A percentile compares a stretch with the other conserved stretches of the same genome.
Evolutionary conservation across 2,329 filamentous ascomycete species (phyloP).

Genomic region (Trichoderma citrinoviride): DNA sequence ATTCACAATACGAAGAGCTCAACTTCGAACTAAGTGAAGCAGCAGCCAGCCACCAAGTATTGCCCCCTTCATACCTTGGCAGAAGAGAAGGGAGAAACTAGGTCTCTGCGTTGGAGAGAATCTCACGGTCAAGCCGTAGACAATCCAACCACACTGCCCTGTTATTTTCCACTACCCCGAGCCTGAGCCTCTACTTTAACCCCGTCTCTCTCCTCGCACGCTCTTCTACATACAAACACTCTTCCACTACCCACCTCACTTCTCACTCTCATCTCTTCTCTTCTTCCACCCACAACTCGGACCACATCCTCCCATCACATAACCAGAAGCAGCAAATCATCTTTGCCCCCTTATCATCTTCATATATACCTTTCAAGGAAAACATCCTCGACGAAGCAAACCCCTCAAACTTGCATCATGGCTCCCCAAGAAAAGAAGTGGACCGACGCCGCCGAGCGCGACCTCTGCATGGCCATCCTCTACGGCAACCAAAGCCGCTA

Average conservation of each 20-base stretch:
- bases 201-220: neutral
- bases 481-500: constrained; percentile 29
- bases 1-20: neutral
- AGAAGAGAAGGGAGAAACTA: neutral
- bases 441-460: constrained; percentile 37
- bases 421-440: constrained; percentile 38
- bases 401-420: constrained; percentile 25
- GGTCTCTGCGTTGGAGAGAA: neutral
- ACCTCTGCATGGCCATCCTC: constrained; percentile 40
- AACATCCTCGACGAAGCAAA: neutral
- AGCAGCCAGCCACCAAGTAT: neutral
- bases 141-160: constrained; percentile 1
- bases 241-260: neutral
- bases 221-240: neutral
- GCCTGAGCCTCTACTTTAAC: constrained; percentile 1
- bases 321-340: neutral
- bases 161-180: neutral
- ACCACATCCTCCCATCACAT: neutral
- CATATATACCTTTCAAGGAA: neutral
- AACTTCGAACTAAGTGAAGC: too few species aligned
- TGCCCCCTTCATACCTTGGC: neutral
- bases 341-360: neutral
- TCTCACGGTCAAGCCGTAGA: neutral
- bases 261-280: neutral
- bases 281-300: neutral